Base-by-base conservation (phyloP, 2,329 filamentous ascomycete species). In the Fusarium liriodendri region DNA sequence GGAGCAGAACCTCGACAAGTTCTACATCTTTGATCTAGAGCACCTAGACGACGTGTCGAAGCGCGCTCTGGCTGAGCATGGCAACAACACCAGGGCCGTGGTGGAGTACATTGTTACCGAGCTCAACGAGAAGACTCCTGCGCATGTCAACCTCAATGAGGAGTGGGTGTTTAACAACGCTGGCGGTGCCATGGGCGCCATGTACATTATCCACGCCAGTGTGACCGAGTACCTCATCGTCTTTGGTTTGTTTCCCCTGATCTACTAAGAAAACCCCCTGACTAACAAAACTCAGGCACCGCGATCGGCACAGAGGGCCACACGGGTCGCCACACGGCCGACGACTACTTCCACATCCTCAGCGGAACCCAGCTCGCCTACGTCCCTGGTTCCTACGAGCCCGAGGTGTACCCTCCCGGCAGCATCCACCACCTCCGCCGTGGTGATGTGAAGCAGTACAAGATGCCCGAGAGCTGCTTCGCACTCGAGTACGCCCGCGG, bases 271-370 rank as follows among this genome's bases (percentile, higher is more conserved):
- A 37, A 29, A 38, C 38, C 42, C 45, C 38, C 29, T 13, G 6
- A 54, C 64, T 76, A 69, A 75, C 62, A 54, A 47, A 47, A 4
- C 25, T 32, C 40, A 80, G 81, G 94, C 81, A 94, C 93, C 1
- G 89, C 94, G 11, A 84, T 95, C 76, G 95, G 95, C 77, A 97
- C 95, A 14, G 95, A 97, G 84, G 95, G 95, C 71, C 95, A 97
- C 87, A 90, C 91, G 2, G 95, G 95, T 73, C 93, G 95, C 60
- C 95, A 97, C 88, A 96, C 94, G 14, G 95, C 95, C 18, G 94
- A 97, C 84, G 95, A 98, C 87, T 98, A 97, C 88, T 98, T 98
- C 88, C 90, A 95, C 87, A 97, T 98, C 87, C 88, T 98, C 35
- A 87, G 87, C 37, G 95, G 95, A 77, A 90, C 91, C 77, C 92